phyloP scores from a whole-genome alignment of 192 early-diverging fungal genomes.

The Linnemannia elongata region DNA sequence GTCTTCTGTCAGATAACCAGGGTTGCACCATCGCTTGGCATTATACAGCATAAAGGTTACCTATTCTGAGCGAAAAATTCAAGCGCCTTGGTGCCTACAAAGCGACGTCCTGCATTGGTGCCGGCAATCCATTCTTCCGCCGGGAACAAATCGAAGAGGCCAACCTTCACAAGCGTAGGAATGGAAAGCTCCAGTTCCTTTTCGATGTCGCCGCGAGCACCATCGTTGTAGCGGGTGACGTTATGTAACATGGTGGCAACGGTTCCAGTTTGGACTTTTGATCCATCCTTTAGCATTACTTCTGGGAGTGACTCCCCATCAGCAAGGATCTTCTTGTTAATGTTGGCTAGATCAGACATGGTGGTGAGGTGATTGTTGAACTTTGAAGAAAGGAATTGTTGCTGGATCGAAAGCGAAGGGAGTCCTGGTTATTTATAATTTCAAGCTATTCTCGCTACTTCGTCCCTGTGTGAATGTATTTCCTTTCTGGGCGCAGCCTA shows the following conservation, averaged over 20 bases:
- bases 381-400: background rate
- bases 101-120: constrained; percentile 12
- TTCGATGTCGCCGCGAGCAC: constrained; percentile 14
- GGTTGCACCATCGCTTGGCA: background rate
- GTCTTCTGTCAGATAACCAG: background rate
- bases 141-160: constrained; percentile 20
- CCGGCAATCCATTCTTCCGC: constrained; percentile 20
- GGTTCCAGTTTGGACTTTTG: constrained; percentile 8
- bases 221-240: constrained; percentile 14
- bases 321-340: constrained; percentile 15
- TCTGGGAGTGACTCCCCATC: constrained; percentile 15
- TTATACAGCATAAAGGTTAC: constrained; percentile 8
- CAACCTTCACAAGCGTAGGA: constrained; percentile 6
- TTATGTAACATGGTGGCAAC: constrained; percentile 15
- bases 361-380: background rate
- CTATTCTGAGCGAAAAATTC: constrained; percentile 9
- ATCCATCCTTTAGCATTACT: constrained; percentile 15
- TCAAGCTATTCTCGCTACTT: background rate
- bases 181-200: constrained; percentile 19
- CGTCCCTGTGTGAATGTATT: background rate
- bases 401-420: background rate
- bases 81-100: constrained; percentile 15
- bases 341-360: constrained; percentile 14
- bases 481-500: background rate
- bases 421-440: background rate